phyloP scores from a whole-genome alignment of 768 basidiomycete species.

The Mycena filopes region DNA sequence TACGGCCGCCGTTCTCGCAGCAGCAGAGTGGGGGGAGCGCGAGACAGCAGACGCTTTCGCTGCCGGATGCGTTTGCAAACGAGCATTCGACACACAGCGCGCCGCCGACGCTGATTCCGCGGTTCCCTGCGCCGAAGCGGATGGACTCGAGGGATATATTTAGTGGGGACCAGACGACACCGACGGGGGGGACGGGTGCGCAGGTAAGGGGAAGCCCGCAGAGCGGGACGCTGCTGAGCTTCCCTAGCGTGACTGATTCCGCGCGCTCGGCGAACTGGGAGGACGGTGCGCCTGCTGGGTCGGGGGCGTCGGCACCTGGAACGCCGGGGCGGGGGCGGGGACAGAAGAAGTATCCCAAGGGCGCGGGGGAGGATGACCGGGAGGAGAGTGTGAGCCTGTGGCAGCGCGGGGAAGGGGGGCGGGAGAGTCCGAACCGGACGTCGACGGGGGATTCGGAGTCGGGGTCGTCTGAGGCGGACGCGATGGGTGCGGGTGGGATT shows the following conservation, averaged over 20 bases:
- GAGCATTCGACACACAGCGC: constrained; percentile 56
- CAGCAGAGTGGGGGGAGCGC: not conserved
- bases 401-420: constrained; percentile 38
- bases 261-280: constrained; percentile 54
- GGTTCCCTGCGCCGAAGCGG: constrained; percentile 42
- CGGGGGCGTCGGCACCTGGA: constrained; percentile 32
- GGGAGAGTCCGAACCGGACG: constrained; percentile 36
- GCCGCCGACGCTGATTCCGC: constrained; percentile 54
- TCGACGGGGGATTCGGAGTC: constrained; percentile 8
- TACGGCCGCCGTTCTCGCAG: too few species aligned
- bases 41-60: constrained; percentile 42
- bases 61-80: constrained; percentile 42
- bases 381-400: constrained; percentile 73
- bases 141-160: constrained; percentile 54
- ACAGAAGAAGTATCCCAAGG: constrained; percentile 59
- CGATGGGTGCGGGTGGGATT: constrained; percentile 48
- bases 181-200: constrained; percentile 19
- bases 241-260: constrained; percentile 65
- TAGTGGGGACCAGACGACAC: constrained; percentile 23
- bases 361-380: constrained; percentile 61
- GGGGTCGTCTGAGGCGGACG: constrained; percentile 2
- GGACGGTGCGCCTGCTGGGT: constrained; percentile 36
- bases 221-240: constrained; percentile 54
- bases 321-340: constrained; percentile 45
- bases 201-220: constrained; percentile 35